A percentile compares a stretch with the other conserved stretches of the same genome.
phyloP scores from a whole-genome alignment of 352 stramenopile species.

The Peronospora farinosa region DNA sequence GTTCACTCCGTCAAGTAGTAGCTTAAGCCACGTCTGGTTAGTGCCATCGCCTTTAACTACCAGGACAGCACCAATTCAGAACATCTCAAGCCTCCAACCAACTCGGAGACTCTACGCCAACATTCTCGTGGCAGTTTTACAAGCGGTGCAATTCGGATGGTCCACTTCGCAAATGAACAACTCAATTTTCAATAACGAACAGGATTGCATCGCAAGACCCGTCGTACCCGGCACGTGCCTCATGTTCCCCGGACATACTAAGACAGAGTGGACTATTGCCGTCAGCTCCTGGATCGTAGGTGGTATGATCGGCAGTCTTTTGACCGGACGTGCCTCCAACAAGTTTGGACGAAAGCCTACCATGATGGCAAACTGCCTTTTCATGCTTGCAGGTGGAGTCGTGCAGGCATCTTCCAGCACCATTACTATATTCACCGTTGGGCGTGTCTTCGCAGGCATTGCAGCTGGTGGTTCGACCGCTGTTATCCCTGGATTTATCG shows the following conservation, averaged over 20 bases:
- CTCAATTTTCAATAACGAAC: conserved; percentile 33
- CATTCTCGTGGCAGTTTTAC: conserved; percentile 39
- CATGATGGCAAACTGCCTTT: conserved; percentile 33
- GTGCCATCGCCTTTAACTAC: conserved; percentile 10
- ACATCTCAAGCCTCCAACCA: conserved; percentile 15
- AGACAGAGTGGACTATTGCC: conserved; percentile 46
- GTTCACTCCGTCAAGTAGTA: conserved; percentile 22
- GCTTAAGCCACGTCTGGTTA: conserved; percentile 17
- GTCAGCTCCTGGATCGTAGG: conserved; percentile 58
- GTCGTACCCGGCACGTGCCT: conserved; percentile 28
- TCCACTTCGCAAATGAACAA: conserved; percentile 53
- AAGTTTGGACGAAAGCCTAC: conserved; percentile 33
- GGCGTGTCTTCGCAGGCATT: conserved; percentile 43
- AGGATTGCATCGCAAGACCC: conserved; percentile 38
- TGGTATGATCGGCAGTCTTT: conserved; percentile 44
- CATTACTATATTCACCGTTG: conserved; percentile 35
- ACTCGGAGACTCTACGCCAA: conserved; percentile 45
- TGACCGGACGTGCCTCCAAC: conserved; percentile 32
- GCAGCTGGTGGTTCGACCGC: conserved; percentile 34
- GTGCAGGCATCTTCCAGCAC: conserved; percentile 23
- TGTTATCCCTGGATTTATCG: conserved; percentile 37
- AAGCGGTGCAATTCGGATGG: conserved; percentile 36
- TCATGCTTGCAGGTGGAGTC: conserved; percentile 39
- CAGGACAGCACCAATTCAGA: conserved; percentile 4
- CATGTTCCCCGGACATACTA: conserved; percentile 29